Evolutionary conservation across 75 land plant species (phyloP).

Genomic region (Cryptomeria japonica): DNA sequence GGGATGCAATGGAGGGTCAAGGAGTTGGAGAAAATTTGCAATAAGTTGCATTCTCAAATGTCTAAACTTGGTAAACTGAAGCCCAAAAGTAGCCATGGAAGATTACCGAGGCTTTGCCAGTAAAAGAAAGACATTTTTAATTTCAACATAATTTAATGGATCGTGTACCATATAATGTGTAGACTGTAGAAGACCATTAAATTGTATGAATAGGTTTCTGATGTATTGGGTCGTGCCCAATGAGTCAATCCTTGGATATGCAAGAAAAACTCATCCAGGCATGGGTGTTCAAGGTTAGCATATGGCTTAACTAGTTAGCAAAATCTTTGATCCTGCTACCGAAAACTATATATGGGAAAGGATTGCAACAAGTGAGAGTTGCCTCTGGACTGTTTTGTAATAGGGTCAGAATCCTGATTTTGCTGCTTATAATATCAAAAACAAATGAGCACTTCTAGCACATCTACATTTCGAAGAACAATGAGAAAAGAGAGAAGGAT

Average conservation of each 20-base stretch:
- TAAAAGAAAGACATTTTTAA: not conserved
- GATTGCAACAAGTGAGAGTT: not conserved
- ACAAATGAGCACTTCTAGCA: not conserved
- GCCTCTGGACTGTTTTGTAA: too few relatives aligned
- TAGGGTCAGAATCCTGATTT: too few relatives aligned
- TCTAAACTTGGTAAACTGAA: slow-evolving; percentile 48
- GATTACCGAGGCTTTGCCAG: slow-evolving; percentile 58
- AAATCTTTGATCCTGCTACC: not conserved
- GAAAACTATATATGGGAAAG: not conserved
- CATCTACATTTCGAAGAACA: not conserved
- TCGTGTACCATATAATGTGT: slow-evolving; percentile 4
- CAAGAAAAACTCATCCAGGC: not conserved
- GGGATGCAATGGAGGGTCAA: slow-evolving; percentile 74
- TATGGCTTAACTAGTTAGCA: not conserved
- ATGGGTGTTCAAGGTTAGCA: not conserved
- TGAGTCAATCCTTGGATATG: not conserved
- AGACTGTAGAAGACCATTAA: not conserved
- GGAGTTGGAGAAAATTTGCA: slow-evolving; percentile 77
- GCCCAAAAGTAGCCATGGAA: slow-evolving; percentile 18
- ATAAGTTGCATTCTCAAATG: slow-evolving; percentile 65
- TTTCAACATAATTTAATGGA: slow-evolving; percentile 8
- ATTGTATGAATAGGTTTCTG: not conserved
- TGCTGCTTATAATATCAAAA: too few relatives aligned
- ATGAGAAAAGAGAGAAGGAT: not conserved
- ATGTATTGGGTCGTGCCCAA: not conserved